phyloP scores from a whole-genome alignment of 306 rosid species.

The Prunus salicina region DNA sequence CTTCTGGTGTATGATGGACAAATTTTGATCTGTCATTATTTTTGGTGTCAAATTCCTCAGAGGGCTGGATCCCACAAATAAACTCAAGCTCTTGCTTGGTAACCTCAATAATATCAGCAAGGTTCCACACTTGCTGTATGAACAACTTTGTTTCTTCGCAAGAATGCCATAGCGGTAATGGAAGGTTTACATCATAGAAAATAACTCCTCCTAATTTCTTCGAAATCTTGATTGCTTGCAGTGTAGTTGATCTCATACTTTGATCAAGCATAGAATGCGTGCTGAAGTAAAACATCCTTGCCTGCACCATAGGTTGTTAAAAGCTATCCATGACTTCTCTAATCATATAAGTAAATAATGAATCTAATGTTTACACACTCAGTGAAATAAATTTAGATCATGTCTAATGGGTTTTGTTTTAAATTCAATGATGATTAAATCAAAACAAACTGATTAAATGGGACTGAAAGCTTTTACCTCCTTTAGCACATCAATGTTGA shows the following conservation, averaged over 20 bases:
- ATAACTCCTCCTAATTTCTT: conserved; percentile 76
- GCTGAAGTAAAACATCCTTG: conserved; percentile 87
- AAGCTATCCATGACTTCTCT: conserved; percentile 4
- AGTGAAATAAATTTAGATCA: not conserved
- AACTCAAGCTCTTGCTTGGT: conserved; percentile 97
- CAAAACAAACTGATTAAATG: not conserved
- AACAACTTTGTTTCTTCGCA: conserved; percentile 69
- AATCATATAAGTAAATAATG: not conserved
- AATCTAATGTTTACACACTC: not conserved
- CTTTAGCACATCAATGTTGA: conserved; percentile 79
- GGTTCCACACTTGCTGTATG: conserved; percentile 77
- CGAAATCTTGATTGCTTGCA: conserved; percentile 74
- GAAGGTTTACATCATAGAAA: conserved; percentile 89
- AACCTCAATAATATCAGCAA: conserved; percentile 85
- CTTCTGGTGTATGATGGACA: conserved; percentile 70
- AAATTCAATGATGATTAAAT: not conserved
- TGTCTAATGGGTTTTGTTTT: not conserved
- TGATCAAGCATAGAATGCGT: conserved; percentile 89
- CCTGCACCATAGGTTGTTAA: conserved; percentile 53
- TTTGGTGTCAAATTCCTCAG: conserved; percentile 86
- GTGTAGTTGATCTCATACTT: conserved; percentile 75
- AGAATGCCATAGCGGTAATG: conserved; percentile 85
- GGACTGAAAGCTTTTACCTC: conserved; percentile 59
- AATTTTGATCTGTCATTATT: conserved; percentile 73
- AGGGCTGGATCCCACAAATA: conserved; percentile 69